Conservation (phyloP, 331 rosid genomes). For the Malus hybrid region DNA sequence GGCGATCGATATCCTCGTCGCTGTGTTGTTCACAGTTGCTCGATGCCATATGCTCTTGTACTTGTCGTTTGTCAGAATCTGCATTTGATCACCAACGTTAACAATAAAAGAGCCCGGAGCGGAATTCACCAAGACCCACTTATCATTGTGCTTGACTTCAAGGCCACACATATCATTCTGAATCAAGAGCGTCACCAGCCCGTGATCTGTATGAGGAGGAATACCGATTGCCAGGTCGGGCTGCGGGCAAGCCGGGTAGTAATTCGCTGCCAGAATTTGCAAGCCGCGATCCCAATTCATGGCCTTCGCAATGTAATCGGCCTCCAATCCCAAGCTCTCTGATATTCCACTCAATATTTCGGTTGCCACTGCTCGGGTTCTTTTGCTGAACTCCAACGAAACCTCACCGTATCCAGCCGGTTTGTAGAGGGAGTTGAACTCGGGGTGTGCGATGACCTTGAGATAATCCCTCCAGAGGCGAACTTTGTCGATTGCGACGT, state of each 20-base stretch:
- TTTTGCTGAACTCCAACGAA: background rate
- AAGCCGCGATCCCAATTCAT: slow-evolving; percentile 6
- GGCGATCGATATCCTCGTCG: no score
- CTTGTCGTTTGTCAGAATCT: no score
- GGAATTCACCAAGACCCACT: no score
- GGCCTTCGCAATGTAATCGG: background rate
- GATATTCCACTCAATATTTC: slow-evolving; percentile 7
- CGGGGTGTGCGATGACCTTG: slow-evolving; percentile 35
- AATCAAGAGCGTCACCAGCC: slow-evolving; percentile 9
- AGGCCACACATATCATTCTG: background rate
- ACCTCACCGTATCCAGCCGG: slow-evolving; percentile 19
- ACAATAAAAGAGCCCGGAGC: no score
- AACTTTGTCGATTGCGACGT: slow-evolving; percentile 24
- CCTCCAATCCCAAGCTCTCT: slow-evolving; percentile 6
- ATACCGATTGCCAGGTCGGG: slow-evolving; percentile 5
- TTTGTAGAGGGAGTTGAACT: slow-evolving; percentile 43
- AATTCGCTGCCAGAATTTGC: slow-evolving; percentile 12
- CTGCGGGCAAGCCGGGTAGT: slow-evolving; percentile 11
- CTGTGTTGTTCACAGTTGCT: no score
- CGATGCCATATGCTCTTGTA: no score
- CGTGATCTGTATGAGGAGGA: slow-evolving; percentile 10
- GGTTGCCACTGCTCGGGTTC: background rate
- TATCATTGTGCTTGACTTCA: no score
- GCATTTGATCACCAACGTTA: no score
- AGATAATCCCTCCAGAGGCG: slow-evolving; percentile 63